Percentiles rank a stretch among this genome's conserved stretches.
Evolutionary conservation across 495 filamentous ascomycete species (phyloP).

Genomic region (Aspergillus homomorphus): DNA sequence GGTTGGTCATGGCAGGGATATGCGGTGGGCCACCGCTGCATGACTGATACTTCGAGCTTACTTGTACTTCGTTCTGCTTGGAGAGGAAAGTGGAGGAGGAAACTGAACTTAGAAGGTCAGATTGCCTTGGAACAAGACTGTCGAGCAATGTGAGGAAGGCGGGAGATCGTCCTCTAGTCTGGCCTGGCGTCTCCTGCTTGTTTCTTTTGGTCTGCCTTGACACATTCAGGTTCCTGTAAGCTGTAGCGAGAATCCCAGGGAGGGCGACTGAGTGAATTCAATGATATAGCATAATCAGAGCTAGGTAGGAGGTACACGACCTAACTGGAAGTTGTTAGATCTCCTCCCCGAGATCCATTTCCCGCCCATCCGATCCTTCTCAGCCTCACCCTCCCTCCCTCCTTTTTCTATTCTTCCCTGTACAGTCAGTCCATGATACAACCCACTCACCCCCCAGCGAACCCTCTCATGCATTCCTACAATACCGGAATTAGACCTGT

Average conservation of each 20-base stretch:
- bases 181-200: neutral
- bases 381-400: constrained; percentile 6
- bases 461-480: constrained; percentile 10
- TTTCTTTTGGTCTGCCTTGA: neutral
- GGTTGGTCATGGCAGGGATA: neutral
- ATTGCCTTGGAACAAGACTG: constrained; percentile 2
- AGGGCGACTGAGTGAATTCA: no score
- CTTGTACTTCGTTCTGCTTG: neutral
- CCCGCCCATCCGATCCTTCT: constrained; percentile 5
- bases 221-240: constrained; percentile 6
- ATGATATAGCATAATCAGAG: no score
- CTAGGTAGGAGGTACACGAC: no score
- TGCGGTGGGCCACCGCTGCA: neutral
- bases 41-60: neutral
- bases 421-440: no score
- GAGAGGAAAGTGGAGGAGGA: neutral
- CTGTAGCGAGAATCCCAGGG: neutral
- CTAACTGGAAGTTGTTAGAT: no score
- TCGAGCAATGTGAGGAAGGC: constrained; percentile 5
- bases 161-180: constrained; percentile 24
- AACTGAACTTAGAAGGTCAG: no score
- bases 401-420: neutral
- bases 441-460: no score
- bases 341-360: constrained; percentile 5
- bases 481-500: no score